A percentile compares a stretch with the other conserved stretches of the same genome.
Conservation (phyloP, 2,329 filamentous ascomycete genomes). For the Penicillium sp. region DNA sequence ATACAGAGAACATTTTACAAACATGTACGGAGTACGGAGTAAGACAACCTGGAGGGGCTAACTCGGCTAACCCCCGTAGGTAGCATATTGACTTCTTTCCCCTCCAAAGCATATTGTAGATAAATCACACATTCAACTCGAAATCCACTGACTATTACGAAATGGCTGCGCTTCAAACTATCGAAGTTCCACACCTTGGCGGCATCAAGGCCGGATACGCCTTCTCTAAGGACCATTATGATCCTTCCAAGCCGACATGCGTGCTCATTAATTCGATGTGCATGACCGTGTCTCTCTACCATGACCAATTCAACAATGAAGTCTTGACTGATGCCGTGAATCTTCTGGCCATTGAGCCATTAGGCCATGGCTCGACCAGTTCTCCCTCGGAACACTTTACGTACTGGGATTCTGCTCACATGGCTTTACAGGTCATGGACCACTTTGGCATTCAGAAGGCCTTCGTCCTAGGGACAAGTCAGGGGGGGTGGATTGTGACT, state of each 20-base stretch:
- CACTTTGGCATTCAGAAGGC: constrained; percentile 46
- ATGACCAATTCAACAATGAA: constrained; percentile 38
- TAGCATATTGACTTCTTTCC: background rate
- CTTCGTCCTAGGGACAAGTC: constrained; percentile 41
- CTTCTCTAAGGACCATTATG: constrained; percentile 44
- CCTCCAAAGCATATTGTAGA: background rate
- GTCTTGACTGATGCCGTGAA: constrained; percentile 44
- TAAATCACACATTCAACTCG: background rate
- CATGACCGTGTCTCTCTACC: constrained; percentile 48
- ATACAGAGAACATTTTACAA: background rate
- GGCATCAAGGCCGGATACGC: constrained; percentile 52
- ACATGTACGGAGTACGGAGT: no score
- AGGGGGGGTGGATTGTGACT: constrained; percentile 1
- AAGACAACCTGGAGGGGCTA: background rate
- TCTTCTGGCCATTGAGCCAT: constrained; percentile 53
- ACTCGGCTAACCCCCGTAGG: background rate
- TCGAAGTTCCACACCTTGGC: constrained; percentile 51
- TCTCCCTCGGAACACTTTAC: constrained; percentile 49
- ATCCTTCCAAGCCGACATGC: constrained; percentile 53
- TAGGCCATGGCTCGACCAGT: constrained; percentile 53
- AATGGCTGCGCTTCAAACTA: constrained; percentile 30
- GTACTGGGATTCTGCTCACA: constrained; percentile 55
- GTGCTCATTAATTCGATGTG: constrained; percentile 54
- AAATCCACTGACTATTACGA: background rate
- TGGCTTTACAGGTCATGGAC: constrained; percentile 57